Evolutionary conservation across 179 eudicot genomes (phyloP).

Genomic region (Corrigiola litoralis): DNA sequence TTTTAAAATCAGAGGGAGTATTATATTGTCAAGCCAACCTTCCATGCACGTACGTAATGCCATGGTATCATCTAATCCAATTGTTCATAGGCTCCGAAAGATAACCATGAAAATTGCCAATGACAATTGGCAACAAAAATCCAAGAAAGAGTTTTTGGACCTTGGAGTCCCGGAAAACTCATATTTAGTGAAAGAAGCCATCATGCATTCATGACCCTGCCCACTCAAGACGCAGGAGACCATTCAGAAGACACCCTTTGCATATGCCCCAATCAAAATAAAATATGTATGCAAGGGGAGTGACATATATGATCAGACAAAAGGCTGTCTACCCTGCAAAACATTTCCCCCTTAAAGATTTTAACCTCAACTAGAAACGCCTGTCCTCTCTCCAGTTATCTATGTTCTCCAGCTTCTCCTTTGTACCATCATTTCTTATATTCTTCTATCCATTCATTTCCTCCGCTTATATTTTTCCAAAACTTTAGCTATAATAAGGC

Average conservation of each 20-base stretch:
- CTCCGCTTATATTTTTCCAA: no score
- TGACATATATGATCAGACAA: not conserved
- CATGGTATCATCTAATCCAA: no score
- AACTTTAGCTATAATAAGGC: not conserved
- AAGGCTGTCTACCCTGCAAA: not conserved
- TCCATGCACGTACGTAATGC: no score
- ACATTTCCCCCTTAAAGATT: not conserved
- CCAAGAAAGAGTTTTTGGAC: slow-evolving; percentile 9
- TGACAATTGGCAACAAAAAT: not conserved
- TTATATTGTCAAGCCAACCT: no score
- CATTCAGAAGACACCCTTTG: not conserved
- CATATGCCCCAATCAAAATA: not conserved
- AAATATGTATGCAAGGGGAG: not conserved
- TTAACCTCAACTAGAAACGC: slow-evolving; percentile 6
- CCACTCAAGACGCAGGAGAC: not conserved
- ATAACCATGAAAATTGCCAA: not conserved
- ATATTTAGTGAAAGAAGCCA: not conserved
- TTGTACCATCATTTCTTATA: not conserved
- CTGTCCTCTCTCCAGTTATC: not conserved
- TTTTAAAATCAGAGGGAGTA: no score
- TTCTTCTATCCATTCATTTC: not conserved
- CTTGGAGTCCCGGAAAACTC: slow-evolving; percentile 7
- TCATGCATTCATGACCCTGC: not conserved
- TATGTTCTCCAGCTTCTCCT: not conserved
- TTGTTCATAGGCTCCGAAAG: not conserved